Evolutionary conservation across 2,329 filamentous ascomycete species (phyloP).

Genomic region (Chaetomiaceae sp.): DNA sequence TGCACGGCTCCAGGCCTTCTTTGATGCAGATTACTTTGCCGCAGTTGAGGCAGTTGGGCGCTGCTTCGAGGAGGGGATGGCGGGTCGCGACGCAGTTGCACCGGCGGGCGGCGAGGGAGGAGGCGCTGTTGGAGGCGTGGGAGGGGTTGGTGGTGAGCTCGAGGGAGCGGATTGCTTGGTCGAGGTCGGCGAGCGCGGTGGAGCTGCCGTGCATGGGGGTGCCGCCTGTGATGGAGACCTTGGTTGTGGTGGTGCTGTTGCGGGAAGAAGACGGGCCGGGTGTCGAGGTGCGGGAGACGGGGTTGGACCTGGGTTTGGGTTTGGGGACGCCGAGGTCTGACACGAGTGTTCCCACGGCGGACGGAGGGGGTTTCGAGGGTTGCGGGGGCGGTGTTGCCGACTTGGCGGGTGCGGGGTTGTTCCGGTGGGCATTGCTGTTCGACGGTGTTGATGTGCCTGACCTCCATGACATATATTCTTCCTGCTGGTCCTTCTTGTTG

Average conservation of each 20-base stretch:
- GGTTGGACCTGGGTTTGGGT: slow-evolving; percentile 52
- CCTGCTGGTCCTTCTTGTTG: slow-evolving; percentile 64
- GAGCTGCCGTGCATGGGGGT: slow-evolving; percentile 79
- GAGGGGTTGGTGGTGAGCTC: slow-evolving; percentile 90
- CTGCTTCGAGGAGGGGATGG: slow-evolving; percentile 83
- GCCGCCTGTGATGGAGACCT: slow-evolving; percentile 70
- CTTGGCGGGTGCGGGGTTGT: slow-evolving; percentile 45
- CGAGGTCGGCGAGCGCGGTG: slow-evolving; percentile 64
- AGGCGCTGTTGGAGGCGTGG: slow-evolving; percentile 38
- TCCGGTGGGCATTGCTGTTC: slow-evolving; percentile 34
- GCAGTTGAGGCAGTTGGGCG: slow-evolving; percentile 87
- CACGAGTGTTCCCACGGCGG: slow-evolving; percentile 73
- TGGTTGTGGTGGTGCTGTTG: slow-evolving; percentile 48
- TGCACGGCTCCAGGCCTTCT: slow-evolving; percentile 90
- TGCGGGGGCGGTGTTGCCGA: slow-evolving; percentile 42
- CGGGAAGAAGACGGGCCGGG: slow-evolving; percentile 43
- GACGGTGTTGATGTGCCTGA: slow-evolving; percentile 40
- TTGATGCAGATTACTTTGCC: slow-evolving; percentile 95
- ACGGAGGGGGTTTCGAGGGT: slow-evolving; percentile 52
- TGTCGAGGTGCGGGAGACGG: slow-evolving; percentile 49
- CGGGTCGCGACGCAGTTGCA: slow-evolving; percentile 87
- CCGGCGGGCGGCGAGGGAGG: slow-evolving; percentile 55
- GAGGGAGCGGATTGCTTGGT: slow-evolving; percentile 79
- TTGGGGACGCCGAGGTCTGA: slow-evolving; percentile 57
- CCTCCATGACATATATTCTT: slow-evolving; percentile 65